A percentile compares a stretch with the other conserved stretches of the same genome.
These are phyloP conservation scores for Chrysosporium keratinophilum DNA, from an alignment of 2,329 filamentous ascomycete genomes.

Conservation along the genomic window DNA sequence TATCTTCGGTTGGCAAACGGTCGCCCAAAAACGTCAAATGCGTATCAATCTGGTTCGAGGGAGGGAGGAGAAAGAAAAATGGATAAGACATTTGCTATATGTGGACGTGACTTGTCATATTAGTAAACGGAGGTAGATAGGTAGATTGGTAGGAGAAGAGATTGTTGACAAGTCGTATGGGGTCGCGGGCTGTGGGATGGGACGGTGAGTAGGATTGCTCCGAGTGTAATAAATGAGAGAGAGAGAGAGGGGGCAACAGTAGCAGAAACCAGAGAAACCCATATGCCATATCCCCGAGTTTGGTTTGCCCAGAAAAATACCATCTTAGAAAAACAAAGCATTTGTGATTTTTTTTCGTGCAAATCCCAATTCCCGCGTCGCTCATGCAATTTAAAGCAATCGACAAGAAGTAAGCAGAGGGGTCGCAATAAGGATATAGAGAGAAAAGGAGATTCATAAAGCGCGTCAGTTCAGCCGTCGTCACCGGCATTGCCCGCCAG, in stretches of 20 bases:
- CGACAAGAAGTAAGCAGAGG: constrained; percentile 16
- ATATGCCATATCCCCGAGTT: constrained; percentile 12
- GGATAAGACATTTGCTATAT: neutral
- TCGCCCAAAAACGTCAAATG: constrained; percentile 8
- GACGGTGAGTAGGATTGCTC: constrained; percentile 1
- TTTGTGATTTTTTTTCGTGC: constrained; percentile 3
- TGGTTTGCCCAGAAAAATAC: constrained; percentile 3
- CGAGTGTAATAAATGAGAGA: constrained; percentile 9
- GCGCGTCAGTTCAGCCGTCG: constrained; percentile 31
- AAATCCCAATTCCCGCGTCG: constrained; percentile 12
- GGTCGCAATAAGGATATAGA: constrained; percentile 15
- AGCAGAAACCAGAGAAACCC: constrained; percentile 14
- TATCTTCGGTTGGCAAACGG: constrained; percentile 8
- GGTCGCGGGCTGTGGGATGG: neutral
- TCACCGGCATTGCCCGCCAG: constrained; percentile 40
- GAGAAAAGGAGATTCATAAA: constrained; percentile 13
- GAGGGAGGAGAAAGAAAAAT: constrained; percentile 14
- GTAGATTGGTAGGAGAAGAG: neutral
- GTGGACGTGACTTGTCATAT: neutral
- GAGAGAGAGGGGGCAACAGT: neutral
- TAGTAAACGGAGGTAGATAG: neutral
- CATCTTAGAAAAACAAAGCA: neutral
- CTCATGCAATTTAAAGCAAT: constrained; percentile 11
- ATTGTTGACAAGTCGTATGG: too few species aligned
- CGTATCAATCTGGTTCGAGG: constrained; percentile 14